A percentile compares a stretch with the other conserved stretches of the same genome.
phyloP scores from a whole-genome alignment of 306 rosid genomes.

The Begonia loranthoides region DNA sequence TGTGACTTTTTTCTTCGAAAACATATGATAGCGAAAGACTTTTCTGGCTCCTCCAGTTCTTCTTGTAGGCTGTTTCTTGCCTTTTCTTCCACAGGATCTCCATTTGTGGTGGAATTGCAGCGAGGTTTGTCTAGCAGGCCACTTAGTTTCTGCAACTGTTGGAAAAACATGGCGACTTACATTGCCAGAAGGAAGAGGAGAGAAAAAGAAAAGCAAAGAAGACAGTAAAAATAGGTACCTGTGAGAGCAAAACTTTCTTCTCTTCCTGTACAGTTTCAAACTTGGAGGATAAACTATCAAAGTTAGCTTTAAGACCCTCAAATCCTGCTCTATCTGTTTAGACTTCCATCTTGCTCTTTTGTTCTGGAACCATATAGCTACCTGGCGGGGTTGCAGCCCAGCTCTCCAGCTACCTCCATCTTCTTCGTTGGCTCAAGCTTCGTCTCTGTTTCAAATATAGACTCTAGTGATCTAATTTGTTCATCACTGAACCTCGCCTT shows the following conservation, averaged over 20 bases:
- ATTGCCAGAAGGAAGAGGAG: background rate
- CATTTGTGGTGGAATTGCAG: constrained; percentile 11
- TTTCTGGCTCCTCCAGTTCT: constrained; percentile 21
- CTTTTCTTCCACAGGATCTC: constrained; percentile 18
- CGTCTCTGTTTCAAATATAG: constrained; percentile 63
- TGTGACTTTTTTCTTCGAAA: too few species aligned
- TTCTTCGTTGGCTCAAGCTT: constrained; percentile 78
- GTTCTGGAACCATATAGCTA: constrained; percentile 95
- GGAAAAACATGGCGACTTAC: background rate
- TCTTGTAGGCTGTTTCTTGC: constrained; percentile 13
- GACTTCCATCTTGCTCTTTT: constrained; percentile 97
- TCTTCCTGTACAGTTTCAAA: constrained; percentile 61
- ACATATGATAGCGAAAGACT: too few species aligned
- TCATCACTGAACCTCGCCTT: constrained; percentile 73
- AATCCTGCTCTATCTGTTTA: constrained; percentile 63
- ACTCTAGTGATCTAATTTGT: constrained; percentile 57
- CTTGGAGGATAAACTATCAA: constrained; percentile 37
- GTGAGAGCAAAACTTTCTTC: constrained; percentile 53
- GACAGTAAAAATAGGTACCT: constrained; percentile 32
- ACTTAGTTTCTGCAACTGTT: constrained; percentile 47
- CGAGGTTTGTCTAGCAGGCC: constrained; percentile 21
- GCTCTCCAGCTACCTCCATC: constrained; percentile 65
- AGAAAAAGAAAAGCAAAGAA: too few species aligned
- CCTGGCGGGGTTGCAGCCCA: constrained; percentile 85
- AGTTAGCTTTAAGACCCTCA: constrained; percentile 46